Percentiles rank a stretch among this genome's conserved stretches.
Evolutionary conservation across 2,329 filamentous ascomycete species (phyloP).

Genomic region (Xylaria polymorpha): DNA sequence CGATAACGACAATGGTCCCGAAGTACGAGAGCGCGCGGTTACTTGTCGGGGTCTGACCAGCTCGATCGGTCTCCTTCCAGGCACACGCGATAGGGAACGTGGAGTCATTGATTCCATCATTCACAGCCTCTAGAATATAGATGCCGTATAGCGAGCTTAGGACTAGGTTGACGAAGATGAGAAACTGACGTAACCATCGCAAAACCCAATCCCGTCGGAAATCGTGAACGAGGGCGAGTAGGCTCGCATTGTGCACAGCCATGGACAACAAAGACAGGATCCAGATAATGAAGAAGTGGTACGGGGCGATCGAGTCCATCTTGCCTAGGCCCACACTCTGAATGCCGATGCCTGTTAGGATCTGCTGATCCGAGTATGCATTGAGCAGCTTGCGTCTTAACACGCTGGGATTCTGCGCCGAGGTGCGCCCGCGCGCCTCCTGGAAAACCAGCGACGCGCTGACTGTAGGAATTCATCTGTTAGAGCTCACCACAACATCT

Average conservation of each 20-base stretch:
- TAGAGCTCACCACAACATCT: constrained; percentile 3
- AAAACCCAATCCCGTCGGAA: constrained; percentile 75
- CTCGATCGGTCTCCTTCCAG: constrained; percentile 58
- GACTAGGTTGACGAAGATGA: constrained; percentile 74
- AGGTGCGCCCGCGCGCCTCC: constrained; percentile 53
- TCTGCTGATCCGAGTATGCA: constrained; percentile 75
- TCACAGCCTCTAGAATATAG: constrained; percentile 67
- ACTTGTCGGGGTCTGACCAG: constrained; percentile 50
- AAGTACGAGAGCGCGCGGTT: constrained; percentile 63
- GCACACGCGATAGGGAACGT: constrained; percentile 72
- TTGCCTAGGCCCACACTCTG: constrained; percentile 72
- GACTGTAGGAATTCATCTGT: constrained; percentile 46
- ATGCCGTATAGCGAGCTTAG: constrained; percentile 67
- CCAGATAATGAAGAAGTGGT: constrained; percentile 79
- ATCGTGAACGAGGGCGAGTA: constrained; percentile 73
- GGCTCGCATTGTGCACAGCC: constrained; percentile 72
- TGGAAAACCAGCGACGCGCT: constrained; percentile 67
- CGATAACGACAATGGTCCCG: constrained; percentile 71
- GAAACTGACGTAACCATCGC: constrained; percentile 71
- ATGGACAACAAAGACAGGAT: constrained; percentile 73
- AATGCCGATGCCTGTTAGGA: constrained; percentile 76
- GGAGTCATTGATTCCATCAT: constrained; percentile 61
- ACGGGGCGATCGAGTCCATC: constrained; percentile 68
- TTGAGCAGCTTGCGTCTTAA: constrained; percentile 73
- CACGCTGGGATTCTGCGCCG: constrained; percentile 57